These are phyloP conservation scores for Scenedesmus sp. DNA, from an alignment of 163 green algal species.

Conservation along the genomic window DNA sequence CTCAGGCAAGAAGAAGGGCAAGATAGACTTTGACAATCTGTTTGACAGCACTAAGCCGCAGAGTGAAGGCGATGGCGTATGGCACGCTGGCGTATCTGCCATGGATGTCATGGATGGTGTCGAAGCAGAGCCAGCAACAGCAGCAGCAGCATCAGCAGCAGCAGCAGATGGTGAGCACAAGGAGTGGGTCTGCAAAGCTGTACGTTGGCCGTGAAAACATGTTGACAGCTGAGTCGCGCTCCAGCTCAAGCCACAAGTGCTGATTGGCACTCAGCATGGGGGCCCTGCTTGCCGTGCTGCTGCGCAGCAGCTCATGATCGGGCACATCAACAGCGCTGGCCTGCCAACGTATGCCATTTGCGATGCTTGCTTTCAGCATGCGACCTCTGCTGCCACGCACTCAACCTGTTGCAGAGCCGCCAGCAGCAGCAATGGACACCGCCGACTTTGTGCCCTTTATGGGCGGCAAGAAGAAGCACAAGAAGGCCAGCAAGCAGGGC, in stretches of 20 bases:
- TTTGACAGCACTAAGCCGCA: slow-evolving; percentile 23
- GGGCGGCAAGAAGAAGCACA: neutral
- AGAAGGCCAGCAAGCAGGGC: neutral
- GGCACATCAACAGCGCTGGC: too few species aligned
- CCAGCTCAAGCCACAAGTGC: too few species aligned
- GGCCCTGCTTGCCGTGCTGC: too few species aligned
- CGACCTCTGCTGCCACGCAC: neutral
- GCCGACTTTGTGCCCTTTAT: slow-evolving; percentile 1
- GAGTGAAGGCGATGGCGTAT: slow-evolving; percentile 16
- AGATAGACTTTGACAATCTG: slow-evolving; percentile 34
- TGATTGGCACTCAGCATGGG: too few species aligned
- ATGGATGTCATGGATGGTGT: slow-evolving; percentile 20
- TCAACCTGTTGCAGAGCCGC: neutral
- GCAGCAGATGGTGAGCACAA: neutral
- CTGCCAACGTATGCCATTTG: too few species aligned
- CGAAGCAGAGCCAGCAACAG: slow-evolving; percentile 6
- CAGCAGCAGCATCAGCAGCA: slow-evolving; percentile 31
- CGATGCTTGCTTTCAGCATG: neutral
- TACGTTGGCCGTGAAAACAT: neutral
- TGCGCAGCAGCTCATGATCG: too few species aligned
- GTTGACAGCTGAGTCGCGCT: neutral
- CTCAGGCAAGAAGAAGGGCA: slow-evolving; percentile 39
- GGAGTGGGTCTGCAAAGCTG: neutral
- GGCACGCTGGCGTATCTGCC: slow-evolving; percentile 31
- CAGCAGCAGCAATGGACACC: slow-evolving; percentile 50